Evolutionary conservation across 176 grass and related monocot species (phyloP).

Genomic region (Zea luxurians): DNA sequence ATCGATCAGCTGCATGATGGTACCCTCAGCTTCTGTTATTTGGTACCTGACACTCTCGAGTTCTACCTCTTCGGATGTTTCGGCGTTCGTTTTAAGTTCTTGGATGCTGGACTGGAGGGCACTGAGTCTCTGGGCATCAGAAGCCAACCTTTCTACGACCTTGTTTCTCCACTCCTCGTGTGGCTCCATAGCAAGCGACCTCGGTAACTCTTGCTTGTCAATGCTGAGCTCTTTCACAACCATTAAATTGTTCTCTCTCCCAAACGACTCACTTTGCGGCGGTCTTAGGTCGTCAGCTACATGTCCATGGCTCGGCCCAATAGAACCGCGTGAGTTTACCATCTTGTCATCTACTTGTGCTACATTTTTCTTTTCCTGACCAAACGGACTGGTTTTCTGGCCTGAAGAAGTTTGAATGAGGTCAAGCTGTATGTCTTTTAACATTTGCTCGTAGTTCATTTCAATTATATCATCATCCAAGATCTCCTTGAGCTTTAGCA

Average conservation of each 20-base stretch:
- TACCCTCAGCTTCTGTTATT: conserved; percentile 71
- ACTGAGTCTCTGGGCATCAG: conserved; percentile 69
- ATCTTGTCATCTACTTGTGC: conserved; percentile 49
- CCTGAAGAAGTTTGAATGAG: conserved; percentile 65
- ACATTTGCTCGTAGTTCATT: conserved; percentile 61
- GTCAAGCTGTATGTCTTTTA: conserved; percentile 87
- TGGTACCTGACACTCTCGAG: conserved; percentile 57
- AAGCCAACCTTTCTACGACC: conserved; percentile 61
- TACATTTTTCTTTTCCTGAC: conserved; percentile 40
- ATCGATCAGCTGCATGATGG: conserved; percentile 71
- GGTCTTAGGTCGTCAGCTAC: conserved; percentile 42
- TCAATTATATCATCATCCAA: conserved; percentile 53
- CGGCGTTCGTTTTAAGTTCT: conserved; percentile 62
- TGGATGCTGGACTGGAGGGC: conserved; percentile 69
- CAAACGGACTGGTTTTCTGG: conserved; percentile 27
- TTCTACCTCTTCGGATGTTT: conserved; percentile 58
- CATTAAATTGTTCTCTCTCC: conserved; percentile 50
- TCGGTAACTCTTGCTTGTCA: conserved; percentile 69
- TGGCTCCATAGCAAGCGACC: conserved; percentile 30
- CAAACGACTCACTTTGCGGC: conserved; percentile 51
- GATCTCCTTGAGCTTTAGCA: conserved; percentile 74
- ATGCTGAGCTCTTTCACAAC: conserved; percentile 76
- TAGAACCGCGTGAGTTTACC: conserved; percentile 42
- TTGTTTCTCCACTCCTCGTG: conserved; percentile 74
- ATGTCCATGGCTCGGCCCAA: conserved; percentile 50